A percentile compares a stretch with the other conserved stretches of the same genome.
Evolutionary conservation across 1,284 basidiomycete genomes (phyloP).

Genomic region (Vanrija pseudolonga): DNA sequence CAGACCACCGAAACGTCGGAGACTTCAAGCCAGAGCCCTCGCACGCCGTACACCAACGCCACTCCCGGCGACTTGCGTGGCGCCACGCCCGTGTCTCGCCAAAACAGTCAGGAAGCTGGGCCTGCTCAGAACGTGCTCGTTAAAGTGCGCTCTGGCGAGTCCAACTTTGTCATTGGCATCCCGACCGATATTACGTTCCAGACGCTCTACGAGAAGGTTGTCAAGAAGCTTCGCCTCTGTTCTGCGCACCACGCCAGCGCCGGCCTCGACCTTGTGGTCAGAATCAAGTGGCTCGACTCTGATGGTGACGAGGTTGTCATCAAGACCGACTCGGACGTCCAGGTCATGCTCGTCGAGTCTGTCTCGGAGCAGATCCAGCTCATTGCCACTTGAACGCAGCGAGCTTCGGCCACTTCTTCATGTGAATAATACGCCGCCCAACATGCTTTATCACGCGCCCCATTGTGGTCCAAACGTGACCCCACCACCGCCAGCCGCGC

Average conservation of each 20-base stretch:
- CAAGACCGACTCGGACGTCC: conserved; percentile 41
- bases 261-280: conserved; percentile 62
- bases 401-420: not conserved
- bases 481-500: no score
- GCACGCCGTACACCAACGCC: conserved; percentile 55
- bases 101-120: conserved; percentile 24
- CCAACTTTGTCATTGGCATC: conserved; percentile 82
- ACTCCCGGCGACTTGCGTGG: conserved; percentile 51
- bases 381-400: conserved; percentile 7
- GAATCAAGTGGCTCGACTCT: conserved; percentile 43
- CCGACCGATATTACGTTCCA: conserved; percentile 69
- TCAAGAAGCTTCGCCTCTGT: conserved; percentile 85
- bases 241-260: conserved; percentile 69
- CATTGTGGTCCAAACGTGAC: no score
- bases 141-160: conserved; percentile 53
- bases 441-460: no score
- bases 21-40: conserved; percentile 42
- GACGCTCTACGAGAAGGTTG: conserved; percentile 82
- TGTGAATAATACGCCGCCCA: no score
- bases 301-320: conserved; percentile 43
- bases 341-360: conserved; percentile 40
- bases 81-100: conserved; percentile 30
- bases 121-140: conserved; percentile 62
- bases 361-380: conserved; percentile 19
- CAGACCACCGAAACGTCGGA: conserved; percentile 48